A percentile compares a stretch with the other conserved stretches of the same genome.
Evolutionary conservation across 2,329 filamentous ascomycete genomes (phyloP).

Genomic region (Scedosporium apiospermum): DNA sequence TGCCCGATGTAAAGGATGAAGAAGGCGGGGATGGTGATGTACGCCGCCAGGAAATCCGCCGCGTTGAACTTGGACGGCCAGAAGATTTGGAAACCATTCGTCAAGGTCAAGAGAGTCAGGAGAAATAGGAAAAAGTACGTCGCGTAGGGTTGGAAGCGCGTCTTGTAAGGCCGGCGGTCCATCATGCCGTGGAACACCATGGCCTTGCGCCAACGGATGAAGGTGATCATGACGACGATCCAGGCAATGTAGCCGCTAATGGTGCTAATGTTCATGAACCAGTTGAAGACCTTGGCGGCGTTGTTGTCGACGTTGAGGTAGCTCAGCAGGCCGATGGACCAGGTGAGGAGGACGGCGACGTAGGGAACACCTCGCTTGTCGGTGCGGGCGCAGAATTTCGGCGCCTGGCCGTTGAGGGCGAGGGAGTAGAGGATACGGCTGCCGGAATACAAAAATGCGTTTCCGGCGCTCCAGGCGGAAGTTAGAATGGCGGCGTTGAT

Average conservation of each 20-base stretch:
- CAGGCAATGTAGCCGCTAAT: slow-evolving; percentile 52
- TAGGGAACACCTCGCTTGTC: slow-evolving; percentile 53
- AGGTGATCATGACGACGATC: slow-evolving; percentile 49
- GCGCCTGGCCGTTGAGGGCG: slow-evolving; percentile 57
- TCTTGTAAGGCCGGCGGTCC: slow-evolving; percentile 40
- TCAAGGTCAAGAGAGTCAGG: slow-evolving; percentile 54
- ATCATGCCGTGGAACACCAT: slow-evolving; percentile 42
- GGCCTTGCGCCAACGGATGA: slow-evolving; percentile 49
- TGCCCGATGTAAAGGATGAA: slow-evolving; percentile 50
- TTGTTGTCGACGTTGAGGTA: slow-evolving; percentile 60
- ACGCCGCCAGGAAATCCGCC: slow-evolving; percentile 54
- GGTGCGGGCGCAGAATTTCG: slow-evolving; percentile 48
- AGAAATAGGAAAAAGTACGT: slow-evolving; percentile 50
- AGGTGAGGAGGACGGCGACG: slow-evolving; percentile 41
- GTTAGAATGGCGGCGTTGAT: slow-evolving; percentile 62
- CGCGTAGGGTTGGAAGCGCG: slow-evolving; percentile 51
- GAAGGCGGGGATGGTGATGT: slow-evolving; percentile 55
- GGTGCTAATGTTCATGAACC: slow-evolving; percentile 63
- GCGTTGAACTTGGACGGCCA: slow-evolving; percentile 55
- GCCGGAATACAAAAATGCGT: slow-evolving; percentile 56
- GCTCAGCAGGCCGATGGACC: slow-evolving; percentile 53
- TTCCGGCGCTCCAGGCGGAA: slow-evolving; percentile 54
- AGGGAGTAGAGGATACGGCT: slow-evolving; percentile 63
- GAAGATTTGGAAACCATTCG: slow-evolving; percentile 70
- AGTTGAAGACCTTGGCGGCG: slow-evolving; percentile 49